A percentile compares a stretch with the other conserved stretches of the same genome.
phyloP scores from a whole-genome alignment of 176 grass and related monocot species.

The Oryza brachyantha region DNA sequence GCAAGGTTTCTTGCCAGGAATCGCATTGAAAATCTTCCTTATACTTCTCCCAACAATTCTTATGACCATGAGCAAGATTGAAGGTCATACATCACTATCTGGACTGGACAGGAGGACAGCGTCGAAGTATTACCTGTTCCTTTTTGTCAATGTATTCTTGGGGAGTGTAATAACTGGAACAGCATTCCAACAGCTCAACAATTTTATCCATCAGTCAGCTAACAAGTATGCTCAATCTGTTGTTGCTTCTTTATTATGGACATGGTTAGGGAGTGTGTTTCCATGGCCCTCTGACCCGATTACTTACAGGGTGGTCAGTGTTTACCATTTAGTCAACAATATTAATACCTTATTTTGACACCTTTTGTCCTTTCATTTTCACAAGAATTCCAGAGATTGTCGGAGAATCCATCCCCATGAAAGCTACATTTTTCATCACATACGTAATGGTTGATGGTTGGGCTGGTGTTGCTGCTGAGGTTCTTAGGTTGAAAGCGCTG shows the following conservation, averaged over 20 bases:
- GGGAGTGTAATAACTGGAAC: slow-evolving; percentile 92
- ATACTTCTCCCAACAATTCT: slow-evolving; percentile 85
- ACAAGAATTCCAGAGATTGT: slow-evolving; percentile 84
- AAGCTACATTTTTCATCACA: slow-evolving; percentile 95
- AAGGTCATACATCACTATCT: slow-evolving; percentile 72
- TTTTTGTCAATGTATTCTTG: slow-evolving; percentile 91
- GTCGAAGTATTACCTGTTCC: slow-evolving; percentile 76
- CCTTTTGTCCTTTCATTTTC: neutral
- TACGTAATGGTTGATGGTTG: slow-evolving; percentile 98
- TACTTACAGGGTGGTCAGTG: slow-evolving; percentile 2
- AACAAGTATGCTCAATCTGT: slow-evolving; percentile 52
- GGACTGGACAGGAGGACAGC: slow-evolving; percentile 83
- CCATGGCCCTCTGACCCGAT: neutral
- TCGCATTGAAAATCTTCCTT: slow-evolving; percentile 80
- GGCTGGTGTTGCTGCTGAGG: slow-evolving; percentile 85
- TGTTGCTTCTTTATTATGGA: neutral
- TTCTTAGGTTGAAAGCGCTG: slow-evolving; percentile 82
- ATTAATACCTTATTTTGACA: slow-evolving; percentile 11
- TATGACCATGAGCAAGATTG: slow-evolving; percentile 95
- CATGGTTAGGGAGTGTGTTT: neutral
- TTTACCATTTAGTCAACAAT: slow-evolving; percentile 7
- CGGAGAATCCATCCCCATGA: slow-evolving; percentile 92
- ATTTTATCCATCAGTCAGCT: slow-evolving; percentile 77
- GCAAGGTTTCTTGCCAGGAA: slow-evolving; percentile 96
- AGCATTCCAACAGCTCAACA: slow-evolving; percentile 92